Base-by-base conservation (phyloP, 352 stramenopile species). In the Phytophthora tentaculata region DNA sequence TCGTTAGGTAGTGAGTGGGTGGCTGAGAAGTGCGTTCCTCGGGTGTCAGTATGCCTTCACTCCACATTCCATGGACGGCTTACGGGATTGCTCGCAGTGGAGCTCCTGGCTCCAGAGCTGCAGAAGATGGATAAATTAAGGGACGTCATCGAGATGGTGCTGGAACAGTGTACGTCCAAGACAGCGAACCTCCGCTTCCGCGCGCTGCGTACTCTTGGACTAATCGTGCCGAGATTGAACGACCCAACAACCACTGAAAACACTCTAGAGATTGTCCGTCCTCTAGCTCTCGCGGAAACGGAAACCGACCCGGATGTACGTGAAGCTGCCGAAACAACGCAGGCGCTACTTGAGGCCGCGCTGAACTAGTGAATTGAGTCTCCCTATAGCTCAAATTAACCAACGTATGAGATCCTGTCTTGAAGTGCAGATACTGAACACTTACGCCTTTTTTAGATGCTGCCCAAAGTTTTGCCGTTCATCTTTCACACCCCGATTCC, bases 131-230 rank as follows among this genome's bases (percentile, higher is more conserved):
- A 89, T 56, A 91, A 90, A 66, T 74, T 95, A 54, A 76, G 77
- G 12, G 79, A 84, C 43, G 74, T 91, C 63, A 76, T 93, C 28
- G 76, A 86, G 61, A 79, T 45, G 0, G 87, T 95, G 37, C 73
- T 91, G 20, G 84, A 89, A 37, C 85, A 92, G 73, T 91, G 84
- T 74, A 88, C 80, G 55, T 89, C 84, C 47, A 90, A 85, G 73
- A 95, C 85, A 26, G 74, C 85, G 20, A 95, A 95, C 61, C 62
- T 95, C 28, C 87, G 87, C 56, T 95, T 95, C 71, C 85, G 85
- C 14, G 83, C 87, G 55, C 72, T 95, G 52, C 85, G 87, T 39
- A 90, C 87, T 57, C 71, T 95, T 20, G 77, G 61, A 8, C 64
- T 85, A 20, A 71, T 95, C 16, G 84, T 92, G 5, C 85, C 85